A percentile compares a stretch with the other conserved stretches of the same genome.
phyloP scores from a whole-genome alignment of 2,329 filamentous ascomycete genomes.

The Westerdykella ornata region DNA sequence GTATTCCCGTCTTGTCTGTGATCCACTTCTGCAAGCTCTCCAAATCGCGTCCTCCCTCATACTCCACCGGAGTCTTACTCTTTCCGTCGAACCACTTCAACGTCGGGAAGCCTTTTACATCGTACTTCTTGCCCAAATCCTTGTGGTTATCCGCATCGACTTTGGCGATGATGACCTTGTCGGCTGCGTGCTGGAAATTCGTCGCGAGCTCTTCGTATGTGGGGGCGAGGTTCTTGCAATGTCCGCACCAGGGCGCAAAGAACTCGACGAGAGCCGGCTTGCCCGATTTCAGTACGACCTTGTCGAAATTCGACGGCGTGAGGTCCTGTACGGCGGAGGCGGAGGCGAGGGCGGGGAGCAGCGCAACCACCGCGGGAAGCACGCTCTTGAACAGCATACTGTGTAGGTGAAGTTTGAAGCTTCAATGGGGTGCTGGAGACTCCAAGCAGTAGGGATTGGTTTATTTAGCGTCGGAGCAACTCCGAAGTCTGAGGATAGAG shows the following conservation, averaged over 20 bases:
- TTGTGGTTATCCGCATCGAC: slow-evolving; percentile 91
- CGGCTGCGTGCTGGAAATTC: slow-evolving; percentile 64
- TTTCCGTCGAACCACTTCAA: slow-evolving; percentile 98
- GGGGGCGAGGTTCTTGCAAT: slow-evolving; percentile 96
- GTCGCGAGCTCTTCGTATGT: slow-evolving; percentile 85
- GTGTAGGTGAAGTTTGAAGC: slow-evolving; percentile 10
- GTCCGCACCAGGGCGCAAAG: slow-evolving; percentile 97
- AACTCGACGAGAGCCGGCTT: slow-evolving; percentile 97
- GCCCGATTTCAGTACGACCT: slow-evolving; percentile 78
- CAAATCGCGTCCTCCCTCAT: slow-evolving; percentile 78
- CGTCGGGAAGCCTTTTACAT: slow-evolving; percentile 90
- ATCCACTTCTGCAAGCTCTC: slow-evolving; percentile 79
- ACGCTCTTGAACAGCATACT: slow-evolving; percentile 30
- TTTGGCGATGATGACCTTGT: slow-evolving; percentile 82
- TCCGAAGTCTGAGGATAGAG: slow-evolving; percentile 11
- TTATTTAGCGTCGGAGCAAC: slow-evolving; percentile 9
- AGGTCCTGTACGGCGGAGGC: slow-evolving; percentile 86
- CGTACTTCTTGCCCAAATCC: slow-evolving; percentile 75
- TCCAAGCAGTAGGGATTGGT: slow-evolving; percentile 4
- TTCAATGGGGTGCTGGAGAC: slow-evolving; percentile 14
- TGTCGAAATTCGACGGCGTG: slow-evolving; percentile 84
- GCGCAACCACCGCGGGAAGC: slow-evolving; percentile 27
- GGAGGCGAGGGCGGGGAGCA: slow-evolving; percentile 41
- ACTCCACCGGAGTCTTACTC: slow-evolving; percentile 76
- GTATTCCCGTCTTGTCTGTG: slow-evolving; percentile 76